These are phyloP conservation scores for Russula ochroleuca DNA, from an alignment of 768 basidiomycete genomes.

Conservation along the genomic window DNA sequence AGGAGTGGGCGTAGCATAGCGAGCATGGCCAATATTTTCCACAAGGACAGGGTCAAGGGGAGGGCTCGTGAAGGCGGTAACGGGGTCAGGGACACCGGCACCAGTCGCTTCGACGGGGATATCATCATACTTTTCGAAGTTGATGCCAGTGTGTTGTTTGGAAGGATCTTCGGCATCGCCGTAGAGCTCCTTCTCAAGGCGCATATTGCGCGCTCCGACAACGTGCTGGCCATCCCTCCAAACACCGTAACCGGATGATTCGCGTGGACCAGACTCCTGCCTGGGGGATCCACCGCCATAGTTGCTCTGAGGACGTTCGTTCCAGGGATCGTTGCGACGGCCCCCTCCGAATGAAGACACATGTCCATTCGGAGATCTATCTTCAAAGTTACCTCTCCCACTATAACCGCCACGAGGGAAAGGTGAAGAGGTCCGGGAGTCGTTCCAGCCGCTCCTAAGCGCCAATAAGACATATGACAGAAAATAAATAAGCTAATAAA, in stretches of 20 bases:
- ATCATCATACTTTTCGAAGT: constrained; percentile 99
- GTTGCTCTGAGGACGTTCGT: constrained; percentile 40
- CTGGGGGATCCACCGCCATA: constrained; percentile 35
- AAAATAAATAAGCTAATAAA: constrained; percentile 11
- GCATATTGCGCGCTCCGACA: constrained; percentile 75
- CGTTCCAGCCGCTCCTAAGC: constrained; percentile 66
- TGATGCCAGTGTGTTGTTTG: constrained; percentile 95
- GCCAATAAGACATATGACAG: constrained; percentile 26
- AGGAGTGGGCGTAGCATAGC: constrained; percentile 93
- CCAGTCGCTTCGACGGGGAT: constrained; percentile 99
- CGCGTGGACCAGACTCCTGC: constrained; percentile 44
- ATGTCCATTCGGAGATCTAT: constrained; percentile 41
- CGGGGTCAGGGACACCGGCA: constrained; percentile 92
- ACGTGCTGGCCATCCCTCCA: constrained; percentile 92
- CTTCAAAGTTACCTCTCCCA: constrained; percentile 41
- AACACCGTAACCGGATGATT: constrained; percentile 57
- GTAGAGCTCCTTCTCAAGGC: constrained; percentile 94
- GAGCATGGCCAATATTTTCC: constrained; percentile 91
- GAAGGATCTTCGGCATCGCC: constrained; percentile 82
- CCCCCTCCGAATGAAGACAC: constrained; percentile 37
- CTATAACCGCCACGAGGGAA: constrained; percentile 41
- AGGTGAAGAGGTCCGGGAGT: constrained; percentile 63
- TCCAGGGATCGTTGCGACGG: constrained; percentile 43
- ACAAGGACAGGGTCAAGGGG: constrained; percentile 90
- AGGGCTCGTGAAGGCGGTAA: constrained; percentile 78